Conservation (phyloP, 768 basidiomycete genomes). For the Trametes elegans region DNA sequence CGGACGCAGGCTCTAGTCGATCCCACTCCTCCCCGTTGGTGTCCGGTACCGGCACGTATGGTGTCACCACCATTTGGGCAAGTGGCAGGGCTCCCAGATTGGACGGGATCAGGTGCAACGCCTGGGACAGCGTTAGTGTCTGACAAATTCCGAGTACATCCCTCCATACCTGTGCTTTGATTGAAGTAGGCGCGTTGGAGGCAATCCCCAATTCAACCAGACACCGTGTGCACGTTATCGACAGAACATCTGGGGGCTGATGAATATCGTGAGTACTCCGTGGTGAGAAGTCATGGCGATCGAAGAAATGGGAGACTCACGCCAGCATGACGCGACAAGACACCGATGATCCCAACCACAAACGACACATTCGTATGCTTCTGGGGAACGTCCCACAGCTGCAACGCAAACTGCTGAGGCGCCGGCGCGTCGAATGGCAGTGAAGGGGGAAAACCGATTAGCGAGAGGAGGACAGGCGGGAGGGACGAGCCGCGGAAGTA, state of each 20-base stretch:
- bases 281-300: neutral
- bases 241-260: constrained; percentile 51
- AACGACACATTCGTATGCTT: constrained; percentile 79
- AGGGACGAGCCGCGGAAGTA: constrained; percentile 92
- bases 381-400: constrained; percentile 89
- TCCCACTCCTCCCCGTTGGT: constrained; percentile 94
- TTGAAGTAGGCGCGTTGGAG: constrained; percentile 85
- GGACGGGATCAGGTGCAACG: constrained; percentile 56
- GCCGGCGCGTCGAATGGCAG: constrained; percentile 54
- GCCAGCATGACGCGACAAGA: constrained; percentile 51
- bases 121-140: constrained; percentile 36
- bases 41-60: constrained; percentile 76
- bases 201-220: constrained; percentile 86
- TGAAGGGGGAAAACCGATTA: constrained; percentile 68
- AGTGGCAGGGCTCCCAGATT: constrained; percentile 55
- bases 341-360: constrained; percentile 82
- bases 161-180: constrained; percentile 78
- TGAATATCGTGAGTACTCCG: neutral
- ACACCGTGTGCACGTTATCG: constrained; percentile 63
- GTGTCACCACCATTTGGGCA: constrained; percentile 62
- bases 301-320: constrained; percentile 38
- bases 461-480: constrained; percentile 61
- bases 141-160: neutral
- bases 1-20: constrained; percentile 74
- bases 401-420: constrained; percentile 91